Base-by-base conservation (phyloP, 768 basidiomycete genomes). In the Galerina sulciceps region DNA sequence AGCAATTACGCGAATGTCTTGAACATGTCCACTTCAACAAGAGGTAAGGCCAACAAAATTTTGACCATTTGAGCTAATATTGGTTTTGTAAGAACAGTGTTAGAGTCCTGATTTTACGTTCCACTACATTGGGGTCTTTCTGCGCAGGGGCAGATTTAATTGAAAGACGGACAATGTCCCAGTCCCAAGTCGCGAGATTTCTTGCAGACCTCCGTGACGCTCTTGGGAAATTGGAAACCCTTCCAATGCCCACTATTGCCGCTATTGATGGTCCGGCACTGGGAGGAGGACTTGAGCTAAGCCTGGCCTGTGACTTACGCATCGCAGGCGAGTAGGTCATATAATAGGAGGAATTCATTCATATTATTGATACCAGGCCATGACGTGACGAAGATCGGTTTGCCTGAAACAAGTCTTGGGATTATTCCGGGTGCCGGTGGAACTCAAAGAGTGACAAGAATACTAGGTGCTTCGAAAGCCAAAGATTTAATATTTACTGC, bases 341-440 rank as follows among this genome's bases (percentile, higher is more conserved):
- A 20, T 49, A 40, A 31, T n/a, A 22, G 14, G 49, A 23, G 14
- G 10, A 14, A 51, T 14, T 18, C 15, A 14, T 11, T 38, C 20
- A 36, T n/a, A 6, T 23, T n/a, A 11, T 40, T 15, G 15, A 4
- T 40, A 3, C 22, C 13, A 91, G 89, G 81, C 1, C 77, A 83
- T 61, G 69, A 73, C 53, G 93, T 93, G 41, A 87, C 88, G 52
- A 94, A 94, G 74, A 90, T 98, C 48, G 93, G 94, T 6, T 76
- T 98, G 8, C 94, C 95, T 1, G 94, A 96, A 70, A 89, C 80
- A 18, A 72, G 78, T 22, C 86, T 81, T 55, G 94, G 87, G 8
- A 95, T 96, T 55, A 96, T 96, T 44, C 94, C 94, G 14, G 94
- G 93, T 46, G 93, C 93, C 18, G 94, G 94, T 3, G 94, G 93